Conservation (phyloP, 352 stramenopile genomes). For the Phytophthora citricola region DNA sequence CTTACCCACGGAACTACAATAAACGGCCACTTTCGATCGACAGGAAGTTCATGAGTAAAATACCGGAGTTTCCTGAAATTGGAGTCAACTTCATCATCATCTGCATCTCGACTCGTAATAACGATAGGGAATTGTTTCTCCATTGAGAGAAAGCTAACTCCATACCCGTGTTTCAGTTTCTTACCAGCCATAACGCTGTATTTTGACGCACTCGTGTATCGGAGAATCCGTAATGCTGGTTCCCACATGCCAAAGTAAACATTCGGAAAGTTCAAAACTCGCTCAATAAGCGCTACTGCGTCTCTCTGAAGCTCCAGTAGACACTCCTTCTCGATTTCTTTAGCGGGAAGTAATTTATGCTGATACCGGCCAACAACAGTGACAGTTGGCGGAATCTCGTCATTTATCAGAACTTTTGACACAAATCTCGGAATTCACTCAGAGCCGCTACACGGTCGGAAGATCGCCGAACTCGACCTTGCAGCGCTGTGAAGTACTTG, state of each 20-base stretch:
- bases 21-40: slow-evolving; percentile 61
- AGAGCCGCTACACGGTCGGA: slow-evolving; percentile 42
- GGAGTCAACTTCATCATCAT: not conserved
- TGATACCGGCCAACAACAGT: slow-evolving; percentile 8
- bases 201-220: slow-evolving; percentile 61
- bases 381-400: not conserved
- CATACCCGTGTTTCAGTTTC: slow-evolving; percentile 56
- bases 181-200: slow-evolving; percentile 70
- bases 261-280: slow-evolving; percentile 41
- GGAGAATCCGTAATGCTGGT: slow-evolving; percentile 47
- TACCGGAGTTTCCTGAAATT: slow-evolving; percentile 39
- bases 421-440: slow-evolving; percentile 31
- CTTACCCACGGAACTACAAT: slow-evolving; percentile 57
- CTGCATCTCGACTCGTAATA: slow-evolving; percentile 31
- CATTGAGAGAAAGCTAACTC: slow-evolving; percentile 63
- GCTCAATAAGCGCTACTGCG: slow-evolving; percentile 44
- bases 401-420: slow-evolving; percentile 27
- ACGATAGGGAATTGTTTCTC: slow-evolving; percentile 51
- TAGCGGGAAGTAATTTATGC: slow-evolving; percentile 27
- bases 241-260: slow-evolving; percentile 77
- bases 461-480: slow-evolving; percentile 52
- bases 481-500: slow-evolving; percentile 37
- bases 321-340: slow-evolving; percentile 58
- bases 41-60: slow-evolving; percentile 39
- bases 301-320: slow-evolving; percentile 42